Percentiles rank a stretch among this genome's conserved stretches.
These are phyloP conservation scores for Candida labiduridarum DNA, from an alignment of 1,139 yeast genomes.

Conservation along the genomic window DNA sequence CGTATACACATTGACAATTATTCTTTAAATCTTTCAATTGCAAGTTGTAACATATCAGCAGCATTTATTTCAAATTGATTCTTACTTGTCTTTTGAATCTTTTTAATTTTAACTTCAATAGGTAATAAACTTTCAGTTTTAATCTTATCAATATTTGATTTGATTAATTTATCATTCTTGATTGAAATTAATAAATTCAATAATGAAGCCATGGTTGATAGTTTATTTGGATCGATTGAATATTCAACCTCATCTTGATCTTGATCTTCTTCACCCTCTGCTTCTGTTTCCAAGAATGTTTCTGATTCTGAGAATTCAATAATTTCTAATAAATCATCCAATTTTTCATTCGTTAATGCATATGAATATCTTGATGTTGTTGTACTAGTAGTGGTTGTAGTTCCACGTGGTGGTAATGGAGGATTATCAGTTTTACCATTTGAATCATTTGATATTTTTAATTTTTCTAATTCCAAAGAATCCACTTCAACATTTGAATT, in stretches of 20 bases:
- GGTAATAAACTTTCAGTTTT: not conserved
- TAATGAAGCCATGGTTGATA: slow-evolving; percentile 53
- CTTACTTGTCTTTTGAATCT: slow-evolving; percentile 16
- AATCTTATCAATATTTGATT: slow-evolving; percentile 14
- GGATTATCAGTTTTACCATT: slow-evolving; percentile 12
- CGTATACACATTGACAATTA: slow-evolving; percentile 2
- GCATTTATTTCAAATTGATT: slow-evolving; percentile 33
- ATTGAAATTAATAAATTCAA: slow-evolving; percentile 56
- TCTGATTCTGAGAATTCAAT: slow-evolving; percentile 34
- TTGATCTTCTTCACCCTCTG: no score
- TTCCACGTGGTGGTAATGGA: slow-evolving; percentile 22
- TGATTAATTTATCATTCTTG: slow-evolving; percentile 23
- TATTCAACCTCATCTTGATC: slow-evolving; percentile 9
- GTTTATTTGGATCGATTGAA: slow-evolving; percentile 26
- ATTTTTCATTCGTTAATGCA: slow-evolving; percentile 38
- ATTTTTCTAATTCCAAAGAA: slow-evolving; percentile 11
- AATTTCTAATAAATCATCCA: slow-evolving; percentile 41
- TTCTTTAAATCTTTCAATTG: slow-evolving; percentile 39
- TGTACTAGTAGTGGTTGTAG: slow-evolving; percentile 22
- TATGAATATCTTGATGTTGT: slow-evolving; percentile 24
- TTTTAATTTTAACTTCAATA: slow-evolving; percentile 10
- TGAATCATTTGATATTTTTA: slow-evolving; percentile 1
- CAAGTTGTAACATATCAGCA: slow-evolving; percentile 39
- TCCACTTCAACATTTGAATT: slow-evolving; percentile 4
- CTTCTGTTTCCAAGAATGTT: slow-evolving; percentile 22